Percentiles rank a stretch among this genome's conserved stretches.
phyloP scores from a whole-genome alignment of 441 rosid genomes.

The Populus trichocarpa region DNA sequence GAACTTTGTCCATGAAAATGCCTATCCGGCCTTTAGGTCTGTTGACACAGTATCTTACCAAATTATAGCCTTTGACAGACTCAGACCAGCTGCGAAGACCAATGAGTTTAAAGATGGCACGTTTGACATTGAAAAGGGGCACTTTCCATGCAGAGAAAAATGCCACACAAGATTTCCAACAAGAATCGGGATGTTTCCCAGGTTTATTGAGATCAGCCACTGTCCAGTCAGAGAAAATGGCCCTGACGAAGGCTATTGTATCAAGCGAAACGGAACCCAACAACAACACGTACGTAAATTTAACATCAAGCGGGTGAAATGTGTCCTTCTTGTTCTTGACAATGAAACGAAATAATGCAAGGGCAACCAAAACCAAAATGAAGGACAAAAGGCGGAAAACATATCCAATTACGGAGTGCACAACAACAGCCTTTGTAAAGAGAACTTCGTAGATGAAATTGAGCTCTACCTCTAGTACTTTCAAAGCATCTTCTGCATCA shows the following conservation, averaged over 20 bases:
- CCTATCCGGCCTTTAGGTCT: background rate
- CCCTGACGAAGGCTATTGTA: constrained; percentile 31
- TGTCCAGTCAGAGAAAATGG: constrained; percentile 47
- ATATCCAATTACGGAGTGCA: constrained; percentile 28
- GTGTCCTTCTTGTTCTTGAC: constrained; percentile 17
- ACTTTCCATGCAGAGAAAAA: background rate
- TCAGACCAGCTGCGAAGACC: constrained; percentile 27
- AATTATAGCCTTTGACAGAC: constrained; percentile 17
- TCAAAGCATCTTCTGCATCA: constrained; percentile 29
- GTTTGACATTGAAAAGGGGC: background rate
- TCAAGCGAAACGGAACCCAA: constrained; percentile 44
- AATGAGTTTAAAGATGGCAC: background rate
- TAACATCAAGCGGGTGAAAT: constrained; percentile 24
- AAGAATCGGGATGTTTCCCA: constrained; percentile 9
- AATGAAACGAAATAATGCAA: constrained; percentile 24
- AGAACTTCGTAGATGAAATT: constrained; percentile 53
- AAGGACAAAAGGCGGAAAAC: constrained; percentile 29
- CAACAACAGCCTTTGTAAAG: constrained; percentile 40
- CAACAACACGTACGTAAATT: constrained; percentile 46
- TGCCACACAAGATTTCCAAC: background rate
- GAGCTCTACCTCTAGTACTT: constrained; percentile 54
- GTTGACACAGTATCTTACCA: constrained; percentile 26
- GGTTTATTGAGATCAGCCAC: constrained; percentile 23
- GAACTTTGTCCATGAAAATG: background rate
- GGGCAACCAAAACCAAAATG: constrained; percentile 24